phyloP scores from a whole-genome alignment of 352 stramenopile genomes.

The Globisporangium uncinulatum region DNA sequence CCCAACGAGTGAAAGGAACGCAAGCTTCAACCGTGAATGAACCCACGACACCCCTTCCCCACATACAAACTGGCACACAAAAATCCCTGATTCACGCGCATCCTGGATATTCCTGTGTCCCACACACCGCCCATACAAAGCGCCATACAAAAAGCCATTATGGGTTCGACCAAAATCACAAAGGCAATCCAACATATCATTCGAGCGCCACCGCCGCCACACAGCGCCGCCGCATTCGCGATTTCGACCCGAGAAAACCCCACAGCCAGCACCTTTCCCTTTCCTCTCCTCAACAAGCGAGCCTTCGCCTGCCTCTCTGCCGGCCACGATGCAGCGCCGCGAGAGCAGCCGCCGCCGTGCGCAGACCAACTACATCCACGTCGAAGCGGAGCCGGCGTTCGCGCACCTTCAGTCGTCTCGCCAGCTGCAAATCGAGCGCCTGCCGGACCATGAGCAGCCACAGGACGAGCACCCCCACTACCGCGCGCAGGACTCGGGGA shows the following conservation, averaged over 20 bases:
- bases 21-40: background rate
- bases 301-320: too few species aligned
- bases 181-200: background rate
- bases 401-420: constrained; percentile 66
- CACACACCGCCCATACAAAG: background rate
- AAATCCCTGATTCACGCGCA: background rate
- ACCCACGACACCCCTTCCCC: background rate
- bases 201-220: background rate
- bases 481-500: constrained; percentile 2
- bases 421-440: constrained; percentile 1
- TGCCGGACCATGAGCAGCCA: background rate
- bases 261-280: background rate
- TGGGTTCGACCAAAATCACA: too few species aligned
- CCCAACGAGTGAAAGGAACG: background rate
- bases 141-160: background rate
- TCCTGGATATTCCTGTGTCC: background rate
- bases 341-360: constrained; percentile 22
- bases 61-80: background rate
- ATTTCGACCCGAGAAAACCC: background rate
- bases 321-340: constrained; percentile 11
- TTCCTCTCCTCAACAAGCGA: background rate
- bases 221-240: background rate
- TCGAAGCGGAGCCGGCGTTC: constrained; percentile 48
- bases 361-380: constrained; percentile 76
- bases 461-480: constrained; percentile 4